Base-by-base conservation (phyloP, 768 basidiomycete species). In the Suillus brevipes region DNA sequence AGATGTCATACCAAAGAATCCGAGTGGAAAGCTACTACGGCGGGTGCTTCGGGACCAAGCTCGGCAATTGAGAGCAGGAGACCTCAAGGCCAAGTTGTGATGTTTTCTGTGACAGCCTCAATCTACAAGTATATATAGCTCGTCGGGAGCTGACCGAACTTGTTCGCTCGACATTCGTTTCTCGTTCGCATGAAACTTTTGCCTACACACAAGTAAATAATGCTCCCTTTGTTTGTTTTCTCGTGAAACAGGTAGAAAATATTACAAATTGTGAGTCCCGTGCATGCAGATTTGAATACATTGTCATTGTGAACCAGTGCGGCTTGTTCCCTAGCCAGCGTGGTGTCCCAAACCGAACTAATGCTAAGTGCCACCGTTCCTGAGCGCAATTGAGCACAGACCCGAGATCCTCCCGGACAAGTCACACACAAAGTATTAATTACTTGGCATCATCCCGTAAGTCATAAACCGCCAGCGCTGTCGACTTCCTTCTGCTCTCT, bases 1-100 rank as follows among this genome's bases (percentile, higher is more conserved):
- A 10, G 74, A 82, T 56, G 71, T 70, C 13, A 86, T 90, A 37
- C 89, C 88, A 0, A 88, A 83, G 68, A 89, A 86, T 63, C 87
- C 89, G 10, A 87, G 84, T 65, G 89, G 89, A 42, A 87, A 86
- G 60, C 71, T 87, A 2, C 74, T 87, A 63, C 78, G 87, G 45
- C 78, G 85, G 28, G 67, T 86, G 23, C 68, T 87, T 64, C 81
- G 85, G 12, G 85, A 86, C 14, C 75, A 80, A 25, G 85, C 84
- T 6, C 81, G 77, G 61, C 70, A 71, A 40, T 59, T 59, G 18
- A 59, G n/a, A 18, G 38, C 57, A 59, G 23, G 38, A 28, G 25
- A 14, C 16, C 23, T 28, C 25, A 59, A 59, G 38, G 57, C 38
- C 9, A 59, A 59, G 25, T 10, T 59, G 18, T 59, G 38, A 59